A percentile compares a stretch with the other conserved stretches of the same genome.
Conservation (phyloP, 768 basidiomycete species). For the Baorangia bicolor region DNA sequence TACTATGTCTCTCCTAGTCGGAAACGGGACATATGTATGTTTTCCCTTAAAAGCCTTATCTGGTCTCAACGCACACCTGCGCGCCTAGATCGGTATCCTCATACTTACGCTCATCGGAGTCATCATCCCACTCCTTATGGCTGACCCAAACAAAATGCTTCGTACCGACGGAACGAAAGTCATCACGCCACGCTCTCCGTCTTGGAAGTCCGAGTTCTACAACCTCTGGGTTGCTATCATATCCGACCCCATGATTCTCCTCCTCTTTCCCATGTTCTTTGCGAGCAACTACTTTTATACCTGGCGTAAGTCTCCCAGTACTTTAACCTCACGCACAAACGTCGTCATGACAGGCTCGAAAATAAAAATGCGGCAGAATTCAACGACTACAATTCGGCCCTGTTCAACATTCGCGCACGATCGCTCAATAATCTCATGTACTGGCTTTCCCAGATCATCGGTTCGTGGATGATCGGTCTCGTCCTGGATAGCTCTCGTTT, state of each 20-base stretch:
- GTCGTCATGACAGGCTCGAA: not conserved
- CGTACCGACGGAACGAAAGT: conserved; percentile 72
- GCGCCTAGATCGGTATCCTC: conserved; percentile 46
- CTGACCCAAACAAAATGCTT: conserved; percentile 67
- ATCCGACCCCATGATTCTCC: conserved; percentile 67
- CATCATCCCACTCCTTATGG: conserved; percentile 65
- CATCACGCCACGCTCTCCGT: conserved; percentile 59
- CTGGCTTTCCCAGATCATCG: conserved; percentile 74
- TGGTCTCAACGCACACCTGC: not conserved
- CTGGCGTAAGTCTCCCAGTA: conserved; percentile 55
- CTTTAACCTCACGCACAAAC: not conserved
- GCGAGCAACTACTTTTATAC: conserved; percentile 83
- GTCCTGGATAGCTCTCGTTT: conserved; percentile 57
- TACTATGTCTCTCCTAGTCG: conserved; percentile 38
- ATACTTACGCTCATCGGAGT: conserved; percentile 67
- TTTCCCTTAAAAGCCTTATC: not conserved
- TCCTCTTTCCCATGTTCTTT: conserved; percentile 83
- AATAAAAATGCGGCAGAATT: conserved; percentile 49
- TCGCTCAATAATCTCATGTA: conserved; percentile 78
- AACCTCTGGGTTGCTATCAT: conserved; percentile 65
- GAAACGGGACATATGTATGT: conserved; percentile 71
- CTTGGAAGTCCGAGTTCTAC: conserved; percentile 71
- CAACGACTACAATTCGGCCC: conserved; percentile 70
- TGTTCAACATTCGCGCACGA: conserved; percentile 76
- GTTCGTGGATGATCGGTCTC: conserved; percentile 65